These are phyloP conservation scores for Exophiala phaeomuriformis DNA, from an alignment of 2,329 filamentous ascomycete species.

Conservation along the genomic window DNA sequence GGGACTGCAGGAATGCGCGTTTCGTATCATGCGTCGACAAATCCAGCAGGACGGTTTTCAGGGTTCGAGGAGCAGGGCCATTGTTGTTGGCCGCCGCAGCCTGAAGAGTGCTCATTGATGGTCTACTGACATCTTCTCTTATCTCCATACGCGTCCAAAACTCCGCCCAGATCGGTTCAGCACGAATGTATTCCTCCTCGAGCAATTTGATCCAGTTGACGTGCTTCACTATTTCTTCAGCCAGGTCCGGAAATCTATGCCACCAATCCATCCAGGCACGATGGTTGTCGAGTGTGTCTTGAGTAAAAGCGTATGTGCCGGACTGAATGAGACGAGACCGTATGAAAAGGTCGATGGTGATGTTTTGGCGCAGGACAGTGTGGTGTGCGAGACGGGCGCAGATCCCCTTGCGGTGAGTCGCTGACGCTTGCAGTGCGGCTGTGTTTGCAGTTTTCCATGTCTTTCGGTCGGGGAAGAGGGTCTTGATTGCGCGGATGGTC, in stretches of 20 bases:
- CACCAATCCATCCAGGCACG: slow-evolving; percentile 6
- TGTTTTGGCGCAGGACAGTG: not conserved
- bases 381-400: slow-evolving; percentile 1
- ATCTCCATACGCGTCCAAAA: slow-evolving; percentile 8
- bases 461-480: not conserved
- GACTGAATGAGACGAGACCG: not conserved
- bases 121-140: not conserved
- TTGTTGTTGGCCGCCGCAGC: no score
- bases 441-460: slow-evolving; percentile 1
- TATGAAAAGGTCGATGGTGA: not conserved
- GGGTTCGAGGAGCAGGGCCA: not conserved
- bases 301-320: not conserved
- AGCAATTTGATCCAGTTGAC: slow-evolving; percentile 12
- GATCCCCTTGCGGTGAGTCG: slow-evolving; percentile 1
- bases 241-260: not conserved
- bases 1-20: not conserved
- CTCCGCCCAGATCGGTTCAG: not conserved
- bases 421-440: not conserved
- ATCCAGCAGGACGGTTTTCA: not conserved
- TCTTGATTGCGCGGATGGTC: not conserved
- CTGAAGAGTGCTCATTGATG: no score
- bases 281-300: slow-evolving; percentile 2
- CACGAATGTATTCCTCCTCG: slow-evolving; percentile 3
- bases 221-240: slow-evolving; percentile 3
- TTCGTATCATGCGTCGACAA: not conserved